Evolutionary conservation across 192 early-diverging fungal species (phyloP).

Genomic region (Rhizophagus sp.): DNA sequence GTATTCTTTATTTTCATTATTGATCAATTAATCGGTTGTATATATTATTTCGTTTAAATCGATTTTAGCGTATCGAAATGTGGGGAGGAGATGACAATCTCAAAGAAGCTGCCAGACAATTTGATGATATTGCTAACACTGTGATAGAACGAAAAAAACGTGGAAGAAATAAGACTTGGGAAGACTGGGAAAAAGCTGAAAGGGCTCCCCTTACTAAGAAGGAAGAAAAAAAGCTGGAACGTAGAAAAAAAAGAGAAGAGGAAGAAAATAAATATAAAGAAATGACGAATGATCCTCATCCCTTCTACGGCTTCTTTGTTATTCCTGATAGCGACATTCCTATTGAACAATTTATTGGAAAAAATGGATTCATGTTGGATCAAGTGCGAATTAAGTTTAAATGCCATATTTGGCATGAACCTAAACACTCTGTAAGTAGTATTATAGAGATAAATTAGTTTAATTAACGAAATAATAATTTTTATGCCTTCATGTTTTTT

Average conservation of each 20-base stretch:
- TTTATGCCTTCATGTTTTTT: background rate
- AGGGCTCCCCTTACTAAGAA: conserved; percentile 35
- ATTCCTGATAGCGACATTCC: conserved; percentile 33
- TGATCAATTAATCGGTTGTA: background rate
- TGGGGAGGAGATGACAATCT: conserved; percentile 35
- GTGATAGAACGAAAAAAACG: background rate
- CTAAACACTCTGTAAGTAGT: conserved; percentile 10
- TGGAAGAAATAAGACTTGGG: conserved; percentile 36
- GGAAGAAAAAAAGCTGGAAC: conserved; percentile 29
- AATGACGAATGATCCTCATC: background rate
- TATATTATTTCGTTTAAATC: background rate
- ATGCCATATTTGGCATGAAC: conserved; percentile 41
- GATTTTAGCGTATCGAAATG: conserved; percentile 40
- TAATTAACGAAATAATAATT: background rate
- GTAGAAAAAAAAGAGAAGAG: conserved; percentile 15
- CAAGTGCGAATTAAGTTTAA: conserved; percentile 38
- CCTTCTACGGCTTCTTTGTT: conserved; percentile 32
- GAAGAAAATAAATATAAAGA: conserved; percentile 36
- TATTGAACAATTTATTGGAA: conserved; percentile 34
- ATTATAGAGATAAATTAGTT: background rate
- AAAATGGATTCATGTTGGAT: conserved; percentile 34
- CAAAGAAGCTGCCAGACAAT: conserved; percentile 29
- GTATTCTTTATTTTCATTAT: background rate
- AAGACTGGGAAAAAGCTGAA: conserved; percentile 46
- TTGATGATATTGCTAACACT: conserved; percentile 23